These are phyloP conservation scores for Zopfia rhizophila DNA, from an alignment of 2,329 filamentous ascomycete species.

Conservation along the genomic window DNA sequence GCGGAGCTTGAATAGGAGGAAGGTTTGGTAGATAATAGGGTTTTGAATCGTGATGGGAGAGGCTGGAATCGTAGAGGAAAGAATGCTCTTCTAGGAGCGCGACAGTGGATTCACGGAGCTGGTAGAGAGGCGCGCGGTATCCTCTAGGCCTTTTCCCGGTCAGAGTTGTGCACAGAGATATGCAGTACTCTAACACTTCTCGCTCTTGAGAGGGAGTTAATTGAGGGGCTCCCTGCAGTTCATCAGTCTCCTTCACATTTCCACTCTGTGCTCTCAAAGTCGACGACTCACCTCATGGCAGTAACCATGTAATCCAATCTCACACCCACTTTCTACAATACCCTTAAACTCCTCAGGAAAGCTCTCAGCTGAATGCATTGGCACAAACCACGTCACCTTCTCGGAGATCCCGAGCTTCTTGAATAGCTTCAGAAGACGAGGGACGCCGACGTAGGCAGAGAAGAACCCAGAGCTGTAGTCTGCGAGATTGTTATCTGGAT, in stretches of 20 bases:
- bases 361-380: slow-evolving; percentile 68
- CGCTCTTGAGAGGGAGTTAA: slow-evolving; percentile 61
- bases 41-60: slow-evolving; percentile 62
- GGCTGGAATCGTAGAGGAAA: slow-evolving; percentile 63
- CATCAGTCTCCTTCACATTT: slow-evolving; percentile 6
- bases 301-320: slow-evolving; percentile 64
- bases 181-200: slow-evolving; percentile 62
- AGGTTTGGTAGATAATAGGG: slow-evolving; percentile 61
- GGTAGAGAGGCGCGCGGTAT: slow-evolving; percentile 64
- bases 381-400: slow-evolving; percentile 69
- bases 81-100: slow-evolving; percentile 59
- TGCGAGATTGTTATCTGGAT: slow-evolving; percentile 64
- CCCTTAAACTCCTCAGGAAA: slow-evolving; percentile 63
- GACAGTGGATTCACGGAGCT: slow-evolving; percentile 61
- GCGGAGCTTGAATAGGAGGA: slow-evolving; percentile 53
- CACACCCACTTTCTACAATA: slow-evolving; percentile 64
- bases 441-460: slow-evolving; percentile 66
- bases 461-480: slow-evolving; percentile 68
- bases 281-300: slow-evolving; percentile 54
- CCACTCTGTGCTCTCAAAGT: background rate
- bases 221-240: slow-evolving; percentile 50
- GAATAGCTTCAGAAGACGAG: slow-evolving; percentile 65
- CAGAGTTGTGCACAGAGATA: slow-evolving; percentile 55
- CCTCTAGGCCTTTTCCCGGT: slow-evolving; percentile 60
- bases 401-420: slow-evolving; percentile 62